A percentile compares a stretch with the other conserved stretches of the same genome.
Evolutionary conservation across 2,329 filamentous ascomycete genomes (phyloP).

Genomic region (Epichloe sibirici): DNA sequence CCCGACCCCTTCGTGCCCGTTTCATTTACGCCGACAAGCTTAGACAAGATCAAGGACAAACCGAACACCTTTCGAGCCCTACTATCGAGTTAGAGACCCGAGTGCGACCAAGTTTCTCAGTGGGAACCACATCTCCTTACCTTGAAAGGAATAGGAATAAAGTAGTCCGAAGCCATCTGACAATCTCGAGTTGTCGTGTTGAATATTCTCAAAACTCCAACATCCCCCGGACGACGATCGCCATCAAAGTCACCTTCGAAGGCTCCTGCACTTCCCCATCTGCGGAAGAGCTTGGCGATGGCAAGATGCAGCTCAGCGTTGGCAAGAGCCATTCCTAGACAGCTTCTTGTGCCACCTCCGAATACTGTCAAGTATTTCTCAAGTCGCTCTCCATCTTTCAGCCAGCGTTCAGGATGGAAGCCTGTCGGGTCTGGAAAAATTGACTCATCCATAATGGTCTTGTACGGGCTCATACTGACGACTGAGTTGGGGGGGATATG

Average conservation of each 20-base stretch:
- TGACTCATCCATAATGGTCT: constrained; percentile 21
- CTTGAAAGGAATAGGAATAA: constrained; percentile 27
- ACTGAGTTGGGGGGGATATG: constrained; percentile 22
- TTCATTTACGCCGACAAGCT: background rate
- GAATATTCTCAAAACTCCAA: constrained; percentile 22
- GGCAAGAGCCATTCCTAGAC: constrained; percentile 26
- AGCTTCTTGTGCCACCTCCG: constrained; percentile 22
- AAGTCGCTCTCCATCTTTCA: constrained; percentile 18
- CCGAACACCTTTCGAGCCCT: constrained; percentile 22
- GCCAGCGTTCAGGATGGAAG: constrained; percentile 25
- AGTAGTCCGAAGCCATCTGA: constrained; percentile 25
- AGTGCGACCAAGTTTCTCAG: too few relatives aligned
- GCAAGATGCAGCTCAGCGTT: constrained; percentile 26
- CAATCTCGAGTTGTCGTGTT: constrained; percentile 23
- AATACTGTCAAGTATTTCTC: constrained; percentile 24
- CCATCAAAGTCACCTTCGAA: constrained; percentile 18
- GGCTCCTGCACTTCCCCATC: constrained; percentile 23
- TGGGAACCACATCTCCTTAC: constrained; percentile 7
- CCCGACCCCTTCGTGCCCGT: background rate
- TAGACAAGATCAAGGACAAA: constrained; percentile 17
- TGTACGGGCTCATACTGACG: constrained; percentile 26
- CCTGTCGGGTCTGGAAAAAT: constrained; percentile 21
- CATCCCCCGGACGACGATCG: constrained; percentile 21
- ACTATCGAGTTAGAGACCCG: constrained; percentile 4
- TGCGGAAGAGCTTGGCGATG: constrained; percentile 25